A percentile compares a stretch with the other conserved stretches of the same genome.
Conservation (phyloP, 2,329 filamentous ascomycete genomes). For the Colletotrichum phormii region DNA sequence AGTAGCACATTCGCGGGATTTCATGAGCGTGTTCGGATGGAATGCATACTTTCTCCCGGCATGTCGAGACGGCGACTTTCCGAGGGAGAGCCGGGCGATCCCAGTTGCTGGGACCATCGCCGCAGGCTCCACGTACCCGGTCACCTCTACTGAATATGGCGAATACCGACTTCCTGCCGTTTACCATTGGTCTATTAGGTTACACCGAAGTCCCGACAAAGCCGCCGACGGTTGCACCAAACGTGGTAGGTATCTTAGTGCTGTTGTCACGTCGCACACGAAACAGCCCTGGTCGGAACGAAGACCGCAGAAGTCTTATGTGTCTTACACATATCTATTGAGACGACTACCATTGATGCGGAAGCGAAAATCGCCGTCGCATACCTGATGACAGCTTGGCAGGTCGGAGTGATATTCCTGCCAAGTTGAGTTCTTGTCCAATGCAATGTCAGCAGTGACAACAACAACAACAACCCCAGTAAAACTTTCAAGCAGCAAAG, state of each 20-base stretch:
- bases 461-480: constrained; percentile 57
- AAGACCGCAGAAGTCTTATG: constrained; percentile 52
- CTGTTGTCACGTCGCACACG: constrained; percentile 53
- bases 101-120: no score
- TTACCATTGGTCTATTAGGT: constrained; percentile 57
- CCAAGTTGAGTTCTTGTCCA: constrained; percentile 49
- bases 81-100: no score
- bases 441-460: constrained; percentile 61
- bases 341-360: constrained; percentile 52
- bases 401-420: constrained; percentile 59
- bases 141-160: constrained; percentile 53
- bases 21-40: no score
- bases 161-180: constrained; percentile 56
- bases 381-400: constrained; percentile 62
- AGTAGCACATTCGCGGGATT: no score
- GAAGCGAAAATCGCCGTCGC: constrained; percentile 51
- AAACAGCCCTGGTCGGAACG: constrained; percentile 54
- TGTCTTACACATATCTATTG: constrained; percentile 52
- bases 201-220: constrained; percentile 59
- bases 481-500: constrained; percentile 57
- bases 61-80: no score
- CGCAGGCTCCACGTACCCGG: constrained; percentile 54
- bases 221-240: constrained; percentile 44
- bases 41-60: no score
- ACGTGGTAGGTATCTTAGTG: constrained; percentile 58